Percentiles rank a stretch among this genome's conserved stretches.
phyloP scores from a whole-genome alignment of 139 green algal species.

The Desmodesmus armatus region DNA sequence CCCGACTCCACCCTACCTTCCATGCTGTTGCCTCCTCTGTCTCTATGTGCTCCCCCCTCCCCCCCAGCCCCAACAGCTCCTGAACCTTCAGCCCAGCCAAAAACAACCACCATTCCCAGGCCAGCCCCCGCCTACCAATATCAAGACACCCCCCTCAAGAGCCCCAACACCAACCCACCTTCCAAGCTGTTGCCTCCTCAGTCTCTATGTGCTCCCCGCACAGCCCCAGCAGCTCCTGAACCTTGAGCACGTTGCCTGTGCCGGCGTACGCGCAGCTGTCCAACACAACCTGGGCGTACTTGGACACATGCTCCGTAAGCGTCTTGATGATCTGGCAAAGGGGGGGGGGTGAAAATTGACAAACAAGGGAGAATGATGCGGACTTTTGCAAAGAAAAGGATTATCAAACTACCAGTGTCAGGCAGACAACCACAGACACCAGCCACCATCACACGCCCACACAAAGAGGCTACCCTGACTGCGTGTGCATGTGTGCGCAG shows the following conservation, averaged over 20 bases:
- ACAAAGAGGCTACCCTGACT: no score
- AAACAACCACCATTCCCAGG: no score
- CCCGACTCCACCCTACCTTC: constrained; percentile 75
- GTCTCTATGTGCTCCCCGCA: constrained; percentile 92
- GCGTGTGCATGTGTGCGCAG: background rate
- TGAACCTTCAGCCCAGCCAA: constrained; percentile 98
- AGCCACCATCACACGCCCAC: no score
- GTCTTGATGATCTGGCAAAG: constrained; percentile 93
- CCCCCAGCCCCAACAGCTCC: constrained; percentile 88
- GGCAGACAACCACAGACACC: background rate
- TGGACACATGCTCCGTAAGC: constrained; percentile 83
- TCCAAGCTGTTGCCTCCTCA: constrained; percentile 75
- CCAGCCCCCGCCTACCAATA: no score
- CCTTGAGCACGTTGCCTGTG: constrained; percentile 96
- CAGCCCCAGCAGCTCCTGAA: constrained; percentile 92
- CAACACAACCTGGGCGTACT: constrained; percentile 81
- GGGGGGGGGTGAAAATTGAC: no score
- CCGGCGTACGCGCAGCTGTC: constrained; percentile 94
- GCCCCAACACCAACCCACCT: constrained; percentile 68
- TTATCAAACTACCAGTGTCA: background rate
- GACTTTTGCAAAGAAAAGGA: no score
- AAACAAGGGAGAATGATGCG: no score
- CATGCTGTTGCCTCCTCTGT: constrained; percentile 69
- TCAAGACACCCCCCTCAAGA: no score
- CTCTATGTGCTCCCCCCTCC: constrained; percentile 92